Evolutionary conservation across 495 filamentous ascomycete genomes (phyloP), one percentile per base, ranked within the genome.

Genomic region (Lasiosphaeriaceae sp.): DNA sequence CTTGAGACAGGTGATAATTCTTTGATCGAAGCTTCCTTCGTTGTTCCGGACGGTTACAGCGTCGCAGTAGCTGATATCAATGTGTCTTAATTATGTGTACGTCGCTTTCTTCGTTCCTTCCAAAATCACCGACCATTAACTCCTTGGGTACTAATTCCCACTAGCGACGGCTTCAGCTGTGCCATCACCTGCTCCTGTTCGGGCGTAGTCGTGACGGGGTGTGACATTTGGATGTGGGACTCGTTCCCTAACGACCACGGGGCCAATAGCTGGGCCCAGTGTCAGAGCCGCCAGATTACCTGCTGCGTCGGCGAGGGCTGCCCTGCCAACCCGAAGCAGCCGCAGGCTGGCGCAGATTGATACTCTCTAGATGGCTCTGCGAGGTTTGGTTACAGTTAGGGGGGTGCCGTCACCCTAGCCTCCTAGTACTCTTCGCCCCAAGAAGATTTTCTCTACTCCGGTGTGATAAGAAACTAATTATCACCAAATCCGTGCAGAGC

Each of bases 221-320:
- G 43, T n/a, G 17, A 45, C 43, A n/a, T 45, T 17, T n/a, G n/a
- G 43, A 6, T 45, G n/a, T 45, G 43, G 43, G 43, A 45, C 17
- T 6, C 43, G 5, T 45, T 6, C n/a, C 43, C 43, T 45, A 45
- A 45, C 6, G 43, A 45, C 43, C 7, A 45, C n/a, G 43, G 19
- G 43, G 7, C 43, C 6, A 17, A 17, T 5, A 45, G 43, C 43
- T 17, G 43, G 7, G 6, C n/a, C 5, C n/a, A 45, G 7, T 7
- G 6, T 45, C 43, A 45, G 43, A 45, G 43, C n/a, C 7, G 43
- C 43, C 7, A 45, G 19, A 45, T 45, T n/a, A 45, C 43, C n/a
- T 45, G 43, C n/a, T 45, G 43, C n/a, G 43, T 45, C n/a, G 43
- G 43, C 43, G n/a, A 45, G 43, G 43, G 17, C 43, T 45, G 43